Evolutionary conservation across 2,329 filamentous ascomycete genomes (phyloP), one percentile per base, ranked within the genome.

Genomic region (Colletotrichum simmondsii): DNA sequence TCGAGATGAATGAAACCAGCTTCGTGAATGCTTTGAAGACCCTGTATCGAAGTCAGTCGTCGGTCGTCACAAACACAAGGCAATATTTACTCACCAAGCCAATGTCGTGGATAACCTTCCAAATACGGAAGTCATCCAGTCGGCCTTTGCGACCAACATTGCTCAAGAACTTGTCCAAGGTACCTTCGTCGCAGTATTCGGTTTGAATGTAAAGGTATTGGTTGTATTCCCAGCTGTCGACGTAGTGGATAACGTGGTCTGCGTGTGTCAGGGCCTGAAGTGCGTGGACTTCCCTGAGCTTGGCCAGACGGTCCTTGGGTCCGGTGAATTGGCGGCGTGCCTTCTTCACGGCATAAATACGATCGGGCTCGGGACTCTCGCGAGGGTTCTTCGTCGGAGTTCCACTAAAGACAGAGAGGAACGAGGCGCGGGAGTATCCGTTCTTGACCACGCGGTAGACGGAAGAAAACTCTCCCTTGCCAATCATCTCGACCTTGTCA

Each of bases 51-150:
- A 74, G 66, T 80, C 73, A 79, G 74, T 62, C 14, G 66, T 49
- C 62, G 4, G 16, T 37, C 24, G 14, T 28, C 22, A 42, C 24
- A 16, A 67, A 14, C 32, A 14, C 37, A 60, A 6, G 12, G 22
- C 30, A 30, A 1, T 26, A 8, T 54, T 42, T 58, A 87, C 93
- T 84, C 90, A 97, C 95, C 87, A 93, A 86, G 78, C 92, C 90
- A 72, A 98, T 84, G 81, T 99, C 97, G 54, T 98, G 89, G 77
- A 98, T 86, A 71, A 98, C 96, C 85, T 99, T 99, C 95, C 97
- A 99, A 82, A 98, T 98, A 74, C 97, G 91, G 84, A 99, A 99
- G 81, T 98, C 97, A 82, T 99, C 97, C 76, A 99, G 85, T 77
- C 96, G 91, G 59, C 95, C 95, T 80, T 94, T 95, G 74, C 92